Conservation (phyloP, 106 monocot genomes). For the Acorus calamus region DNA sequence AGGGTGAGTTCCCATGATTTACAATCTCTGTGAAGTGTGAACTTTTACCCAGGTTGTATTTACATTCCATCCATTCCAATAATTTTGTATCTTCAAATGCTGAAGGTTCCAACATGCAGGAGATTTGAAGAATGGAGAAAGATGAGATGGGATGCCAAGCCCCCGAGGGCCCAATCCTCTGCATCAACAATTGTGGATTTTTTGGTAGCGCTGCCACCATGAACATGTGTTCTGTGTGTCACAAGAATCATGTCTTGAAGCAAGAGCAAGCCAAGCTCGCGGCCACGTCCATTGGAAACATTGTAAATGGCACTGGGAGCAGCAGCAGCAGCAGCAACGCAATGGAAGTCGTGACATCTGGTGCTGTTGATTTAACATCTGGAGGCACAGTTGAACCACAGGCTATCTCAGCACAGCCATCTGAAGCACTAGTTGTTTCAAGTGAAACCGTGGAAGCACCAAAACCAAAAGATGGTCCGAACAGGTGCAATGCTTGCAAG, state of each 20-base stretch:
- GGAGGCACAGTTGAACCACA: too few species aligned
- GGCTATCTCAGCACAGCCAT: too few species aligned
- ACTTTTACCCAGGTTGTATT: too few species aligned
- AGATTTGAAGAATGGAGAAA: constrained; percentile 16
- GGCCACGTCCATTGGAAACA: constrained; percentile 29
- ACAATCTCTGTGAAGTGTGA: too few species aligned
- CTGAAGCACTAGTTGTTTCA: too few species aligned
- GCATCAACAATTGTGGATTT: constrained; percentile 57
- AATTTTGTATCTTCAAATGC: too few species aligned
- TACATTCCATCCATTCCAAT: too few species aligned
- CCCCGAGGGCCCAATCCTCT: constrained; percentile 28
- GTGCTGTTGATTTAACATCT: too few species aligned
- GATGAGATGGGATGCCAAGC: constrained; percentile 38
- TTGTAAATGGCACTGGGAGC: constrained; percentile 13
- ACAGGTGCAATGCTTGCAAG: constrained; percentile 24
- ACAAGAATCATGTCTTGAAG: constrained; percentile 38
- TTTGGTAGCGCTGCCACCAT: constrained; percentile 44
- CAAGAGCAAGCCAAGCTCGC: constrained; percentile 26
- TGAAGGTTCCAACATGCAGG: not conserved
- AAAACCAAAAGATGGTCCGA: constrained; percentile 8
- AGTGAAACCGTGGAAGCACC: too few species aligned
- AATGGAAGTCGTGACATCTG: too few species aligned
- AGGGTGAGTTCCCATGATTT: too few species aligned
- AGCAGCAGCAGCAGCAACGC: constrained; percentile 5
- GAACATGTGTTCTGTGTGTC: constrained; percentile 64